Base-by-base conservation (phyloP, 352 stramenopile species). In the Phytophthora tentaculata region DNA sequence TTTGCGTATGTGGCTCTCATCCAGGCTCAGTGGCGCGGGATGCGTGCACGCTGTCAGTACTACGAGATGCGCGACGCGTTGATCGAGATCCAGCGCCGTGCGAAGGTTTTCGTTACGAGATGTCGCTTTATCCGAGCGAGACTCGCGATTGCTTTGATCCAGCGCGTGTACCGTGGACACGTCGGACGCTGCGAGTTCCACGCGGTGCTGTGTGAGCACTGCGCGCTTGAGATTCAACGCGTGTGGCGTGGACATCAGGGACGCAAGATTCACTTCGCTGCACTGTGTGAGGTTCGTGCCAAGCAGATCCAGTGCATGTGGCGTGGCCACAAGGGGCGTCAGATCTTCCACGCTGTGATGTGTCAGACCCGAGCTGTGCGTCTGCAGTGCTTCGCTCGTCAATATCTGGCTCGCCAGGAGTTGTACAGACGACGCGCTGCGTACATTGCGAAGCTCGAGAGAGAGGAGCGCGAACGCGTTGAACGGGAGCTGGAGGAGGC, bases 1-100 rank as follows among this genome's bases (percentile, higher is more conserved):
- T 93, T 89, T 54, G 75, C 74, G 3, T 89, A 80, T 32, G 84
- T 79, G 5, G 83, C 84, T 22, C 52, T 65, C 8, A 93, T 93
- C 58, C 84, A 93, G 58, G 83, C 77, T 6, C 73, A 74, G 12
- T 93, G 84, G 84, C 79, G 83, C 0, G 81, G 84, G 8, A 62
- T 89, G 51, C 65, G 67, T 9, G 64, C 71, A 17, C 81, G 80
- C 3, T 69, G 68, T 17, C 8, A 61, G 47, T 88, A 81, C 61
- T 55, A 62, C 4, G 56, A 79, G 16, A 72, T 80, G 52, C 64
- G 73, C 2, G 63, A 50, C 1, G 81, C 83, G 2, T 57, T 90
- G 32, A 26, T 74, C 17, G 35, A 81, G 0, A 80, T 93, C 16
- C 83, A 93, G 58, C 76, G 71, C 4, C 81, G 76, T 6, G 64